phyloP scores from a whole-genome alignment of 352 stramenopile species.

The Phytophthora sojae region DNA sequence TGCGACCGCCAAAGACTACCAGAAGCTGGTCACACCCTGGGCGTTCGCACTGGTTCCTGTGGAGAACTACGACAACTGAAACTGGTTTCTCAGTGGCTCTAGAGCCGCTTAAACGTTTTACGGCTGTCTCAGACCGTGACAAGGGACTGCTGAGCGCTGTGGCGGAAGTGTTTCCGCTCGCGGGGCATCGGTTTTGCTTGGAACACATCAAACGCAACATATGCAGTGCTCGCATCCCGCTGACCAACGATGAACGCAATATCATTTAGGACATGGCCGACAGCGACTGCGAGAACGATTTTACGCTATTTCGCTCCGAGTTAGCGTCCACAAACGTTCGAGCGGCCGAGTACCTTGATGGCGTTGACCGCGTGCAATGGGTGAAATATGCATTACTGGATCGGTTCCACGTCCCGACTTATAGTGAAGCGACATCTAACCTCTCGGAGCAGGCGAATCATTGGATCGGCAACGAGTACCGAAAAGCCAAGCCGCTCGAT shows the following conservation, averaged over 20 bases:
- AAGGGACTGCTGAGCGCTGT: slow-evolving; percentile 10
- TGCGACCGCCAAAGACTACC: slow-evolving; percentile 32
- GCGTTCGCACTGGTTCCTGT: slow-evolving; percentile 15
- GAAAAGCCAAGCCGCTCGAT: neutral
- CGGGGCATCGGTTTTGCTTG: slow-evolving; percentile 13
- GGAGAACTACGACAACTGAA: slow-evolving; percentile 39
- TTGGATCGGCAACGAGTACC: neutral
- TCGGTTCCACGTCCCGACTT: neutral
- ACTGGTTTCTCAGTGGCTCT: slow-evolving; percentile 12
- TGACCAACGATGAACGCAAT: neutral
- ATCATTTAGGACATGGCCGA: neutral
- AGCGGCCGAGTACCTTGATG: neutral
- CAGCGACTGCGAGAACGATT: neutral
- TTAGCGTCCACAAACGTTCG: neutral
- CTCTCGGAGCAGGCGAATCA: neutral
- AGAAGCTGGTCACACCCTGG: slow-evolving; percentile 25
- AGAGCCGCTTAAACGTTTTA: neutral
- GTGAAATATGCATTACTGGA: neutral
- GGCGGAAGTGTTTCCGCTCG: neutral
- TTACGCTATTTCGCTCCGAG: neutral
- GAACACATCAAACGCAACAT: slow-evolving; percentile 14
- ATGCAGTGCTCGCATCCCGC: neutral
- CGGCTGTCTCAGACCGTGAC: neutral
- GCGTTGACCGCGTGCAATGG: neutral
- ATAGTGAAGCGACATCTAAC: neutral